Base-by-base conservation (phyloP, 441 rosid species). In the Manihot esculenta region DNA sequence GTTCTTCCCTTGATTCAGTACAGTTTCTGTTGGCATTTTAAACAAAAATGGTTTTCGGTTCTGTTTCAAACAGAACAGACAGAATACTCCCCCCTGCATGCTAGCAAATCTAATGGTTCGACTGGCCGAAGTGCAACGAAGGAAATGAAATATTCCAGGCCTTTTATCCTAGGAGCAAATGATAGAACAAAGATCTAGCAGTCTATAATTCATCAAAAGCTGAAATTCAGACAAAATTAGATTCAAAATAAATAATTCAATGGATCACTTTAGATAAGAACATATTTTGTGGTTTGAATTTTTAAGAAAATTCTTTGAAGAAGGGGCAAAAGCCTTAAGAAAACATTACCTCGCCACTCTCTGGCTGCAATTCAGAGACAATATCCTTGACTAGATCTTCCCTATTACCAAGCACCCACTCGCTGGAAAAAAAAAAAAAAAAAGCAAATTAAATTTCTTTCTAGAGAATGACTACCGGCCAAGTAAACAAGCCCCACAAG, bases 311-410 rank as follows among this genome's bases (percentile, higher is more conserved):
- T 35, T 20, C 41, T 71, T 24, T 30, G 2, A 2, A 7, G 62
- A 42, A 64, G 59, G 41, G 59, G 64, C 35, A 66, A 68, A 56
- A 69, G 49, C 58, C 44, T 59, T 55, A 3, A 51, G 41, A 53
- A 75, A 53, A 72, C 66, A 71, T 87, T 90, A 94, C 99, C 97
- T 92, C 99, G 58, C 90, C 88, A 35, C 77, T 86, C 65, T 86
- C 88, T 27, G 85, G 88, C 79, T 86, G 92, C 83, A 94, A 69
- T 78, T 87, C 94, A 44, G 85, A 80, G 69, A 87, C 58, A 72
- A 94, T 86, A 81, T 94, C 97, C 83, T 90, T 92, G 71, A 82
- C 97, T 78, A 94, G 84, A 89, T 94, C 99, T 80, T 94, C 99
- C 56, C 96, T 83, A 76, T 85, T 90, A 64, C 99, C 99, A 75